These are phyloP conservation scores for Baorangia bicolor DNA, from an alignment of 768 basidiomycete genomes.

Conservation along the genomic window DNA sequence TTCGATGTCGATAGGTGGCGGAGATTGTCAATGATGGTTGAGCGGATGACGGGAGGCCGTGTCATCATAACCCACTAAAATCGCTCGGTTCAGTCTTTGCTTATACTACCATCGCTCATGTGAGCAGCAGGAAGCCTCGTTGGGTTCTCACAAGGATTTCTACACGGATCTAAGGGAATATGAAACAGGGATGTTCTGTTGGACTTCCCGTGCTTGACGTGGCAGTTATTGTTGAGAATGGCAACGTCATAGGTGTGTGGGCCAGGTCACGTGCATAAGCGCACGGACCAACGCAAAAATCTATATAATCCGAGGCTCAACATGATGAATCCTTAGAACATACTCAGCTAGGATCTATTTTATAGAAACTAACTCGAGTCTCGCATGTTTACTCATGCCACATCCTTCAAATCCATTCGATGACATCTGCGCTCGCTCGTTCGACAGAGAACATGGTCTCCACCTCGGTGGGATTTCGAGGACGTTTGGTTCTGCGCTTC, in stretches of 20 bases:
- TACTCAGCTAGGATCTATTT: slow-evolving; percentile 81
- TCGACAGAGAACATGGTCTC: slow-evolving; percentile 61
- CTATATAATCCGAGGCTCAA: slow-evolving; percentile 33
- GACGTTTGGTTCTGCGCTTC: slow-evolving; percentile 53
- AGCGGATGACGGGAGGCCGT: slow-evolving; percentile 3
- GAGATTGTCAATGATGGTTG: slow-evolving; percentile 1
- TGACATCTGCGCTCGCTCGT: slow-evolving; percentile 65
- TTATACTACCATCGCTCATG: background rate
- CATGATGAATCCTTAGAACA: slow-evolving; percentile 52
- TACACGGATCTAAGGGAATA: background rate
- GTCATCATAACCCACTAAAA: slow-evolving; percentile 2
- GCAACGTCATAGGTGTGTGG: background rate
- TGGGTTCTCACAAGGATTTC: background rate
- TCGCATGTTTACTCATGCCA: slow-evolving; percentile 78
- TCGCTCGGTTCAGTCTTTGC: background rate
- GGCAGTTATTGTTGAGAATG: background rate
- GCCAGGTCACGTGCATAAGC: slow-evolving; percentile 20
- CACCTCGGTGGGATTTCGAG: slow-evolving; percentile 46
- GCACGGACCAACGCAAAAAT: slow-evolving; percentile 36
- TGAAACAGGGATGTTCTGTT: background rate
- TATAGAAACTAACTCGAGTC: slow-evolving; percentile 79
- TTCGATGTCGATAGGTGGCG: slow-evolving; percentile 10
- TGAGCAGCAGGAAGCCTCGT: background rate
- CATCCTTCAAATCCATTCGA: slow-evolving; percentile 71
- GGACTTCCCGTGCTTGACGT: background rate